Evolutionary conservation across 257 asterid genomes (phyloP).

Genomic region (Echium plantagineum): DNA sequence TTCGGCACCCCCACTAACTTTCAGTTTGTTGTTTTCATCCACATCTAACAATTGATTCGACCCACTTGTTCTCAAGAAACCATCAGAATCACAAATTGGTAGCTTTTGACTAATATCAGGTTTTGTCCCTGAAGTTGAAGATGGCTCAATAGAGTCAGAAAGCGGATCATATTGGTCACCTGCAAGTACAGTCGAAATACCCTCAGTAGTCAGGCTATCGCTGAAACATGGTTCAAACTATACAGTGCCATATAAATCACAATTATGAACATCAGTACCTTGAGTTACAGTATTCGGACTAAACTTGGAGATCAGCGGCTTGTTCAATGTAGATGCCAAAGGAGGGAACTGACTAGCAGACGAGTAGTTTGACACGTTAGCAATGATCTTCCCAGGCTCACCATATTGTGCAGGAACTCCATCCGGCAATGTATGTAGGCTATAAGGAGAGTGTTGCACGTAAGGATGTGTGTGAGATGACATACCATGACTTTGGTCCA

Average conservation of each 20-base stretch:
- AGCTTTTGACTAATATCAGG: conserved; percentile 28
- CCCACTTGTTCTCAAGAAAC: conserved; percentile 29
- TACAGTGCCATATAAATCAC: conserved; percentile 25
- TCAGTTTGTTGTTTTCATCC: conserved; percentile 33
- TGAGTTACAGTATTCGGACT: conserved; percentile 30
- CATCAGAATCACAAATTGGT: conserved; percentile 47
- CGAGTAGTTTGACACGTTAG: too few species aligned
- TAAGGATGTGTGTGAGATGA: conserved; percentile 25
- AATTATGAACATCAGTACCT: conserved; percentile 28
- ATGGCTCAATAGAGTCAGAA: conserved; percentile 74
- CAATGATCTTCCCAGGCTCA: conserved; percentile 25
- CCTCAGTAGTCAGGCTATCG: background rate
- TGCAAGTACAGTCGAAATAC: conserved; percentile 25
- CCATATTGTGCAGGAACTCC: conserved; percentile 21
- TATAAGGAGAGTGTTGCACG: conserved; percentile 28
- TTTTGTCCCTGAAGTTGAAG: conserved; percentile 34
- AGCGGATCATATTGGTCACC: conserved; percentile 80
- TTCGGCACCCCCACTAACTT: conserved; percentile 29
- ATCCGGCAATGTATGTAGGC: conserved; percentile 24
- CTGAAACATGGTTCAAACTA: conserved; percentile 29
- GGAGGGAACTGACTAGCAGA: conserved; percentile 40
- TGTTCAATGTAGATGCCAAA: conserved; percentile 60
- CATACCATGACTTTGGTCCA: conserved; percentile 15
- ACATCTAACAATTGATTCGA: conserved; percentile 34
- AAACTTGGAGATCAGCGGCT: conserved; percentile 41